Conservation (phyloP, 2,329 filamentous ascomycete genomes). For the Aulographum hederae region DNA sequence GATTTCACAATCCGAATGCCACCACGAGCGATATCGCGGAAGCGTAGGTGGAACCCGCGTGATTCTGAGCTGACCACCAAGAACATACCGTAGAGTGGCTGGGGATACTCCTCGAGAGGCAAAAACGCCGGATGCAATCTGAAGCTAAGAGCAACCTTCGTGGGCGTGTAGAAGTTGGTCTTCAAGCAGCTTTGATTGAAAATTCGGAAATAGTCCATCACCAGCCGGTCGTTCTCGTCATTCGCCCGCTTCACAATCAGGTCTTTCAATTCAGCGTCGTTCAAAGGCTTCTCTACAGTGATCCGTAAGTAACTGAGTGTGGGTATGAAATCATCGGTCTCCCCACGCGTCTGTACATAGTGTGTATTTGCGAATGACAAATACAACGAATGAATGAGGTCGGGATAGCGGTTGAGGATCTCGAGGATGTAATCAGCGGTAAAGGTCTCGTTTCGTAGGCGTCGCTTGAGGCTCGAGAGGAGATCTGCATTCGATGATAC, state of each 20-base stretch:
- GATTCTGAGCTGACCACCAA: constrained; percentile 94
- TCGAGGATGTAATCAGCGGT: constrained; percentile 96
- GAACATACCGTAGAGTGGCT: constrained; percentile 95
- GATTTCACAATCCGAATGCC: constrained; percentile 99
- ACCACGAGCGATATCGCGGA: constrained; percentile 90
- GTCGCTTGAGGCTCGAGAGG: constrained; percentile 85
- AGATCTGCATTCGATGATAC: constrained; percentile 77
- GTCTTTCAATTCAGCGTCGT: constrained; percentile 17
- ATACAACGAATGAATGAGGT: constrained; percentile 73
- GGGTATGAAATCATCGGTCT: constrained; percentile 50
- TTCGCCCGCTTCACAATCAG: constrained; percentile 20
- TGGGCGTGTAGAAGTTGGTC: constrained; percentile 96
- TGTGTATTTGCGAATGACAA: constrained; percentile 82
- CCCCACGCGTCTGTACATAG: constrained; percentile 47
- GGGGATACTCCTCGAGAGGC: constrained; percentile 79
- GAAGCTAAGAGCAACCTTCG: constrained; percentile 96
- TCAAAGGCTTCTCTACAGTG: constrained; percentile 42
- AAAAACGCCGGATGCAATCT: constrained; percentile 79
- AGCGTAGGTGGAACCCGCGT: constrained; percentile 90
- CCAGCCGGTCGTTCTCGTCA: constrained; percentile 95
- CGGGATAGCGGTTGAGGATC: constrained; percentile 83
- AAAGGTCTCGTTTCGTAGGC: constrained; percentile 89
- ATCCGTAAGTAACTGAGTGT: constrained; percentile 49
- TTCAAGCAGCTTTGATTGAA: constrained; percentile 91
- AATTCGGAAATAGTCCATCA: constrained; percentile 88